Evolutionary conservation across 306 rosid species (phyloP).

Genomic region (Astragalus glycyphyllos): DNA sequence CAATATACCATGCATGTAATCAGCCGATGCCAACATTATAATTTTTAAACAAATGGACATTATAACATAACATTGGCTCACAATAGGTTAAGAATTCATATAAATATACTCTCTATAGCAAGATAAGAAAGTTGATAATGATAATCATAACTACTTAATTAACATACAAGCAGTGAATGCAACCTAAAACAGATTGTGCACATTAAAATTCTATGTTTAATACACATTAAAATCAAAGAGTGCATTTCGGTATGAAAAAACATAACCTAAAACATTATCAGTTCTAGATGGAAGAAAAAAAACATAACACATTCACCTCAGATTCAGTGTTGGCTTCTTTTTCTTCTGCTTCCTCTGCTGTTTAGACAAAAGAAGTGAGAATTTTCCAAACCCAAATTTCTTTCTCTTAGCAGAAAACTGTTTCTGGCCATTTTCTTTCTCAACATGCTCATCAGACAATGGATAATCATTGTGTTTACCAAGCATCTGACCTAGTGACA

Average conservation of each 20-base stretch:
- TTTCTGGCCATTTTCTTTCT: conserved; percentile 59
- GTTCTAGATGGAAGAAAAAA: background rate
- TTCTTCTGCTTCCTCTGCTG: conserved; percentile 42
- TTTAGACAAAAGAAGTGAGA: conserved; percentile 71
- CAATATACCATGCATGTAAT: background rate
- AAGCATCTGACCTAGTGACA: conserved; percentile 91
- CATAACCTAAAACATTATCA: background rate
- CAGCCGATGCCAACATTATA: background rate
- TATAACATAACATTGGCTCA: conserved; percentile 5
- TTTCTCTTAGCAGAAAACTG: conserved; percentile 69
- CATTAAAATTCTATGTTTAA: background rate
- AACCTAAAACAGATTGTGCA: background rate
- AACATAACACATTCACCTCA: conserved; percentile 56
- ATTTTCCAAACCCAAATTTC: conserved; percentile 77
- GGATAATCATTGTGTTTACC: conserved; percentile 58
- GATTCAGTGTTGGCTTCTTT: conserved; percentile 60
- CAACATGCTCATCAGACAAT: conserved; percentile 43
- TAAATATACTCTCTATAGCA: conserved; percentile 32
- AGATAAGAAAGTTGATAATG: background rate
- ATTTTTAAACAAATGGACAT: conserved; percentile 17
- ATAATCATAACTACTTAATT: background rate
- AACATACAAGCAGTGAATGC: conserved; percentile 22
- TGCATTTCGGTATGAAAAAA: background rate
- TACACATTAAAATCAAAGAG: background rate
- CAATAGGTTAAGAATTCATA: conserved; percentile 22